These are phyloP conservation scores for Fusarium begoniae DNA, from an alignment of 2,329 filamentous ascomycete genomes.

Conservation along the genomic window DNA sequence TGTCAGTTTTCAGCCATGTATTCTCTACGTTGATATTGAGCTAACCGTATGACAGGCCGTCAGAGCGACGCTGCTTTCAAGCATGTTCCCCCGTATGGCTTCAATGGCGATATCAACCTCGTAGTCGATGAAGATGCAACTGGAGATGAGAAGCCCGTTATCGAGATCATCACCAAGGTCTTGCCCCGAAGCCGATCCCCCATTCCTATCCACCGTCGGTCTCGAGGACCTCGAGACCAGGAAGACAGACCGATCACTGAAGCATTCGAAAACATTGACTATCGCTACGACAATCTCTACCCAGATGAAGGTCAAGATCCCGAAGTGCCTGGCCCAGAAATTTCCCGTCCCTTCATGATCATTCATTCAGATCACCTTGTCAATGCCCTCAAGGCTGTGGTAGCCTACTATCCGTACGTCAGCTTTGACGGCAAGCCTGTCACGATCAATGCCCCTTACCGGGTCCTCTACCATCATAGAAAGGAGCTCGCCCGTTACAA, in stretches of 20 bases:
- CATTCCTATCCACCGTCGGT: not conserved
- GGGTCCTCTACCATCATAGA: conserved; percentile 58
- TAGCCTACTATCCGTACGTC: conserved; percentile 58
- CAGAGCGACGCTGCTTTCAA: conserved; percentile 52
- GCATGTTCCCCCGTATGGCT: conserved; percentile 43
- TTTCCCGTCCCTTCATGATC: conserved; percentile 51
- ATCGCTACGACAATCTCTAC: conserved; percentile 41
- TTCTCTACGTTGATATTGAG: not conserved
- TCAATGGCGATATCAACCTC: conserved; percentile 35
- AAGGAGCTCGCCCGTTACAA: conserved; percentile 54
- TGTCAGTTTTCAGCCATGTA: conserved; percentile 42
- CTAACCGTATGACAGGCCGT: conserved; percentile 44
- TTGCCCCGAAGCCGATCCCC: conserved; percentile 30
- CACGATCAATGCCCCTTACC: conserved; percentile 56
- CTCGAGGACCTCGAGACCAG: conserved; percentile 3
- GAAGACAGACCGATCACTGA: conserved; percentile 45
- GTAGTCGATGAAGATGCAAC: conserved; percentile 22
- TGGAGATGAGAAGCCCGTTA: conserved; percentile 45
- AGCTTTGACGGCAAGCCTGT: conserved; percentile 50
- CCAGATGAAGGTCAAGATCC: conserved; percentile 37
- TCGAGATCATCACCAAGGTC: conserved; percentile 56
- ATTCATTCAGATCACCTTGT: conserved; percentile 57
- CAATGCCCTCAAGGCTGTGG: conserved; percentile 57
- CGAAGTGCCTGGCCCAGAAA: conserved; percentile 40
- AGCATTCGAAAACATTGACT: conserved; percentile 37